Conservation (phyloP, 75 land plant species). For the Ceratopteris richardii region DNA sequence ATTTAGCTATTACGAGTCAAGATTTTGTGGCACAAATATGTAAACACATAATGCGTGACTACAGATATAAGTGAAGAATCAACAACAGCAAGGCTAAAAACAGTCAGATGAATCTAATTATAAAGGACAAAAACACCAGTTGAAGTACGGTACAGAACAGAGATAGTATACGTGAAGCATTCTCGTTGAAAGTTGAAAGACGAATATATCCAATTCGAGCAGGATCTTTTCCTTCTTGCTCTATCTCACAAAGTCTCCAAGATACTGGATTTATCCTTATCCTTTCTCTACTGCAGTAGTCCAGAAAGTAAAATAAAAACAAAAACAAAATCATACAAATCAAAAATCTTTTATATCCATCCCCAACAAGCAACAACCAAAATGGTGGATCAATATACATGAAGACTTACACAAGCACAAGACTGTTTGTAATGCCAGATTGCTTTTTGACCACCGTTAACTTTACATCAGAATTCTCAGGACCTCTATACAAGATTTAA, state of each 20-base stretch:
- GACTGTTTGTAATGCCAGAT: slow-evolving; percentile 15
- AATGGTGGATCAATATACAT: background rate
- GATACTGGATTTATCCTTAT: slow-evolving; percentile 81
- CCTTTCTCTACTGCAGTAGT: slow-evolving; percentile 68
- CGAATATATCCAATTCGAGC: slow-evolving; percentile 84
- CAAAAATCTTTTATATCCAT: no score
- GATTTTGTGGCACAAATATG: no score
- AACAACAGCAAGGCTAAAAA: no score
- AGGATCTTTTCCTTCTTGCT: slow-evolving; percentile 35
- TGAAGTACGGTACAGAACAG: no score
- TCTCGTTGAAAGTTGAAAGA: slow-evolving; percentile 75
- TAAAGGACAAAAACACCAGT: no score
- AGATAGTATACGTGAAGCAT: slow-evolving; percentile 63
- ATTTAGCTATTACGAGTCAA: no score
- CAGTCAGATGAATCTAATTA: no score
- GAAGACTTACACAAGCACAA: background rate
- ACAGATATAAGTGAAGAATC: no score
- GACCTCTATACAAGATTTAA: slow-evolving; percentile 48
- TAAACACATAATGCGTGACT: no score
- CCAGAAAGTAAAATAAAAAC: no score
- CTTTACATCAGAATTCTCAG: slow-evolving; percentile 63
- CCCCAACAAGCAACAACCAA: background rate
- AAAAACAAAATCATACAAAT: no score
- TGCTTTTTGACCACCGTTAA: slow-evolving; percentile 48
- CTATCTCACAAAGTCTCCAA: slow-evolving; percentile 72